Evolutionary conservation across 1,284 basidiomycete genomes (phyloP), one percentile per base, ranked within the genome.

Genomic region (Fereydounia khargensis): DNA sequence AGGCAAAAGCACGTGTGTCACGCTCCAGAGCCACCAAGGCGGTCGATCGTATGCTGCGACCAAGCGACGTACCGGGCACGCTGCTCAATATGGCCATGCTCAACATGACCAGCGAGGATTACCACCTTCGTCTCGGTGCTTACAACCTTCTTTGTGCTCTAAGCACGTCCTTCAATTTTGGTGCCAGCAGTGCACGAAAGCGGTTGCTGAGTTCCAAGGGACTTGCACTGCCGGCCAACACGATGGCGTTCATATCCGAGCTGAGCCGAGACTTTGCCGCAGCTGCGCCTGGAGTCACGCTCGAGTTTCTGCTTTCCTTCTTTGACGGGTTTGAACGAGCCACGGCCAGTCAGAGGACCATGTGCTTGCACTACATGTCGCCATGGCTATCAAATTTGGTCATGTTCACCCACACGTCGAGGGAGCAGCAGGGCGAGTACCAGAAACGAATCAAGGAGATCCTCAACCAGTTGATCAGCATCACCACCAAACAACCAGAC

Each of bases 11-110:
- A 6, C 41, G 65, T 1, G 60, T 68, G 6, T 61, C 62, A 30
- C 56, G 61, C 36, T 65, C 60, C 58, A 44, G 62, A 3, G 57
- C 54, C 41, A 63, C 49, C 40, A 61, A 52, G 18, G 34, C 61
- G 4, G 43, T 56, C 14, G 67, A 72, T 17, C 60, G 69, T 4
- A 59, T 57, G 11, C 32, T 70, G 25, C 54, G 67, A 24, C 69
- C 69, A 9, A 65, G 60, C 35, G 69, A 70, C 24, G 69, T 72
- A 16, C 69, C 69, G 8, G 69, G 69, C 24, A 70, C 68, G 19
- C 43, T 72, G 49, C 62, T 72, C 42, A 72, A 72, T 49, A 72
- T 72, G 65, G 69, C 69, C 13, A 64, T 72, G 68, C 63, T 70
- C 65, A 72, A 72, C 47, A 64, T 66, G 39, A 70, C 65, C 39